phyloP scores from a whole-genome alignment of 2,329 filamentous ascomycete species.

The Didymella lethalis region DNA sequence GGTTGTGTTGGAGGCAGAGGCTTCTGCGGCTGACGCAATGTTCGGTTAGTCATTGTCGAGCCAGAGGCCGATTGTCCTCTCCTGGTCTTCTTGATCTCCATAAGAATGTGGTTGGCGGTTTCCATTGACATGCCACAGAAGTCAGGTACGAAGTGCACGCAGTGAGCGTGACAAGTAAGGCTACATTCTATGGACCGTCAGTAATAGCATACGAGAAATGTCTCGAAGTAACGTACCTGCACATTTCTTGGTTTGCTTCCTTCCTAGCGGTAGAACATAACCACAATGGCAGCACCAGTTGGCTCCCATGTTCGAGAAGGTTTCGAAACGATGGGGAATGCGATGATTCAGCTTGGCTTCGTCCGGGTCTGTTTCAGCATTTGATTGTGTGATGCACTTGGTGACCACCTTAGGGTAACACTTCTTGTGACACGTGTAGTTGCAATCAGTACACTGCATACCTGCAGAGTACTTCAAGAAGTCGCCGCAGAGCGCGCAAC shows the following conservation, averaged over 20 bases:
- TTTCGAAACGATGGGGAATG: slow-evolving; percentile 95
- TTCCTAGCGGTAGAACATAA: slow-evolving; percentile 91
- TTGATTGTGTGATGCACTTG: slow-evolving; percentile 99
- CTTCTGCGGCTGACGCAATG: slow-evolving; percentile 39
- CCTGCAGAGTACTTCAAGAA: slow-evolving; percentile 98
- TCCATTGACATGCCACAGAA: slow-evolving; percentile 99
- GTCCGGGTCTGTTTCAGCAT: slow-evolving; percentile 96
- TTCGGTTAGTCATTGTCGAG: slow-evolving; percentile 57
- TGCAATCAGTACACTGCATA: slow-evolving; percentile 99
- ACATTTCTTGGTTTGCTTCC: slow-evolving; percentile 94
- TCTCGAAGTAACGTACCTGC: slow-evolving; percentile 66
- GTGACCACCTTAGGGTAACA: slow-evolving; percentile 97
- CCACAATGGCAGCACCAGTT: slow-evolving; percentile 99
- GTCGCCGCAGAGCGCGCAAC: slow-evolving; percentile 94
- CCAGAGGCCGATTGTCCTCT: slow-evolving; percentile 66
- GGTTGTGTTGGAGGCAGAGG: slow-evolving; percentile 54
- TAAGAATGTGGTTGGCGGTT: slow-evolving; percentile 89
- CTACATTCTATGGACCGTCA: slow-evolving; percentile 73
- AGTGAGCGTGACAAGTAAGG: slow-evolving; percentile 89
- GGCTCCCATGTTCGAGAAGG: slow-evolving; percentile 96
- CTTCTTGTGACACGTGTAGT: slow-evolving; percentile 98
- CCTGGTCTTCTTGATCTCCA: slow-evolving; percentile 83
- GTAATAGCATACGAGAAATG: slow-evolving; percentile 11
- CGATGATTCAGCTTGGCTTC: slow-evolving; percentile 99
- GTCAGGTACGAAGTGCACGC: slow-evolving; percentile 94